phyloP scores from a whole-genome alignment of 2,329 filamentous ascomycete species.

The Beauveria medogensis region DNA sequence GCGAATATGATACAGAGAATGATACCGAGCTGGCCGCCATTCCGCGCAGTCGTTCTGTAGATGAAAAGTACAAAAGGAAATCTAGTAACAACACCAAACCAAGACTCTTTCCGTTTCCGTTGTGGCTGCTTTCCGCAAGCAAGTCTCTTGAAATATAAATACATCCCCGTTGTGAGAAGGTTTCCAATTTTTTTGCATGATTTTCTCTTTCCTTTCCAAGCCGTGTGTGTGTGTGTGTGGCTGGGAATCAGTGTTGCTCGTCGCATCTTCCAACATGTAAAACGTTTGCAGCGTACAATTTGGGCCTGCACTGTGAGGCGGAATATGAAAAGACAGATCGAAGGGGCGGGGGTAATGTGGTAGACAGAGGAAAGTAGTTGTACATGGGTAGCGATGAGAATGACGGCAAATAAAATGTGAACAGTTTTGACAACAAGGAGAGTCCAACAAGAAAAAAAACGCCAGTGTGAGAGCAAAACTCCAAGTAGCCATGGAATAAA shows the following conservation, averaged over 20 bases:
- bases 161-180: slow-evolving; percentile 4
- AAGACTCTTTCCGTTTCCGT: not conserved
- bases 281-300: not conserved
- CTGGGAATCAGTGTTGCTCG: not conserved
- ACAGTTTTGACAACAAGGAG: not conserved
- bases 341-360: not conserved
- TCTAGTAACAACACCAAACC: slow-evolving; percentile 6
- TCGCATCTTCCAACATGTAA: not conserved
- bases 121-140: slow-evolving; percentile 8
- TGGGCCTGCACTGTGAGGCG: not conserved
- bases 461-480: slow-evolving; percentile 3
- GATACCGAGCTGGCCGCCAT: not conserved
- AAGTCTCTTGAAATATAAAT: slow-evolving; percentile 3
- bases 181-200: not conserved
- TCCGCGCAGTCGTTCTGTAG: slow-evolving; percentile 3
- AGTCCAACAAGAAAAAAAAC: not conserved
- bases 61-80: slow-evolving; percentile 6
- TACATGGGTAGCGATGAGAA: slow-evolving; percentile 22
- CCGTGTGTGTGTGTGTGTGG: not conserved
- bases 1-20: slow-evolving; percentile 18
- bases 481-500: slow-evolving; percentile 6
- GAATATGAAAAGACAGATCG: not conserved
- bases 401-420: not conserved
- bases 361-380: slow-evolving; percentile 22
- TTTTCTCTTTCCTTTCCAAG: not conserved